A percentile compares a stretch with the other conserved stretches of the same genome.
phyloP scores from a whole-genome alignment of 2,329 filamentous ascomycete genomes.

The Cryphonectria carpinicola region DNA sequence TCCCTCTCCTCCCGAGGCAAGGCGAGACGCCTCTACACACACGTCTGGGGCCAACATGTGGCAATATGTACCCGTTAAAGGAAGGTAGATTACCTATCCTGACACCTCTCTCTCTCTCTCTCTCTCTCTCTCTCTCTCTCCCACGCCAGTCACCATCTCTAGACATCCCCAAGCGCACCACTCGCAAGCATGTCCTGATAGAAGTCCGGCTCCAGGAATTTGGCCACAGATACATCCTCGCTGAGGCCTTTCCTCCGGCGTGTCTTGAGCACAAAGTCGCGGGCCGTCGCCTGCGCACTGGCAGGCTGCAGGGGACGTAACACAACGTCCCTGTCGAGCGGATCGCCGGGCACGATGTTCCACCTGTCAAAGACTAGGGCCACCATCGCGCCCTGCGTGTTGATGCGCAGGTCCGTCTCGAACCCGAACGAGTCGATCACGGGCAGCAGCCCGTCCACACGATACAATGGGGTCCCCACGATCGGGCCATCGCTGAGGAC shows the following conservation, averaged over 20 bases:
- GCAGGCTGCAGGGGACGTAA: conserved; percentile 86
- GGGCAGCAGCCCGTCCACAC: conserved; percentile 86
- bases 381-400: conserved; percentile 91
- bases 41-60: neutral
- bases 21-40: neutral
- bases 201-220: conserved; percentile 94
- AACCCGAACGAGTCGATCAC: conserved; percentile 98
- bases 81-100: neutral
- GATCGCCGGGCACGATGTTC: conserved; percentile 94
- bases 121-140: too few relatives aligned
- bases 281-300: conserved; percentile 82
- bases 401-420: conserved; percentile 94
- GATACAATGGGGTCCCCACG: conserved; percentile 91
- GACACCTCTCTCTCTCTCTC: neutral
- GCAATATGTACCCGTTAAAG: neutral
- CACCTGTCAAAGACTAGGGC: conserved; percentile 94
- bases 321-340: conserved; percentile 84
- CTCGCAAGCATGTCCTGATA: conserved; percentile 87
- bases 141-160: neutral
- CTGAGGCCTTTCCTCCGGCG: conserved; percentile 89
- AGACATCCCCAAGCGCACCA: conserved; percentile 71
- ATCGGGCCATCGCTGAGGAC: conserved; percentile 94
- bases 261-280: conserved; percentile 97
- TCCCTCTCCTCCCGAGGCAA: neutral
- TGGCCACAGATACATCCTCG: conserved; percentile 93